Percentiles rank a stretch among this genome's conserved stretches.
These are phyloP conservation scores for Bruguiera sexangula DNA, from an alignment of 345 rosid species.

Conservation along the genomic window DNA sequence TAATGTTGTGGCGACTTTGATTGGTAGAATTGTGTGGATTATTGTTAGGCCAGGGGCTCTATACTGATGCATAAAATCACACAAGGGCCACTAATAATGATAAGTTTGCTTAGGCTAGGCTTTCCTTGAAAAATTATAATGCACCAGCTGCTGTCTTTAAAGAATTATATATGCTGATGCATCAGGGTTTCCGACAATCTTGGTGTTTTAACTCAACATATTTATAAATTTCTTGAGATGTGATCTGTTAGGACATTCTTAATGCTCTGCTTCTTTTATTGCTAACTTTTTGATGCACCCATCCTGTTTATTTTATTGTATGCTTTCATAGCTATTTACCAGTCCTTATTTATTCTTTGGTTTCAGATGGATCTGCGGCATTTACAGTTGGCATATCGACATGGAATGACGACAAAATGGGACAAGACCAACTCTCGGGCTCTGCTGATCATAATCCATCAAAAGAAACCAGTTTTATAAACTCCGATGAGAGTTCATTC, in stretches of 20 bases:
- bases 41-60: too few species aligned
- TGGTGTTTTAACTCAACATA: neutral
- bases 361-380: slow-evolving; percentile 46
- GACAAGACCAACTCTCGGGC: slow-evolving; percentile 13
- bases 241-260: neutral
- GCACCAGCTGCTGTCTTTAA: neutral
- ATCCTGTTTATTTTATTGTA: neutral
- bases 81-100: too few species aligned
- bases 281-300: neutral
- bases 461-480: slow-evolving; percentile 22
- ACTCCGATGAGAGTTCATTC: slow-evolving; percentile 22
- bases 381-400: slow-evolving; percentile 32
- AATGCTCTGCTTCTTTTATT: neutral
- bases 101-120: too few species aligned
- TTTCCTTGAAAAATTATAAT: too few species aligned
- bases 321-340: slow-evolving; percentile 1
- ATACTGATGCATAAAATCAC: too few species aligned
- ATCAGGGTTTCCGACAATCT: neutral
- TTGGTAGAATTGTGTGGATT: too few species aligned
- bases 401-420: slow-evolving; percentile 26
- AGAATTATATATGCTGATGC: neutral
- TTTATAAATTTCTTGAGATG: neutral
- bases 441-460: slow-evolving; percentile 25
- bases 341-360: slow-evolving; percentile 1
- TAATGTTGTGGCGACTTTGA: too few species aligned